Conservation (phyloP, 2,329 filamentous ascomycete genomes). For the Penicillium sp. region DNA sequence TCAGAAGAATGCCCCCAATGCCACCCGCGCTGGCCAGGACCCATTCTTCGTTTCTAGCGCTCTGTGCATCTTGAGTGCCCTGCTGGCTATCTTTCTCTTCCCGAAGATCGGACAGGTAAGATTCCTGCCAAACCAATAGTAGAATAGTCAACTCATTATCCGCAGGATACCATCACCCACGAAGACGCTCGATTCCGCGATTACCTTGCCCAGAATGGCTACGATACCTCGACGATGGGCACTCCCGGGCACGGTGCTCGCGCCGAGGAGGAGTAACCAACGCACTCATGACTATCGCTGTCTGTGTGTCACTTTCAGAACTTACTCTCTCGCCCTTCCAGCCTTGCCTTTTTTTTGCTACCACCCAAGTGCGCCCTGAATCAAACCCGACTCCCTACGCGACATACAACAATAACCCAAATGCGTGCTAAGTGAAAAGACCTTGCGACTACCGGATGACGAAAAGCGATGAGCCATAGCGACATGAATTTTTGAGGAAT, state of each 20-base stretch:
- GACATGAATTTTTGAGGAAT: slow-evolving; percentile 5
- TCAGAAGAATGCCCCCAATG: slow-evolving; percentile 58
- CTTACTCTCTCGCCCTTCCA: not conserved
- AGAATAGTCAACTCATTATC: not conserved
- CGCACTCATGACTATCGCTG: not conserved
- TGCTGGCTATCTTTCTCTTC: slow-evolving; percentile 67
- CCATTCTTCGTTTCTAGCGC: slow-evolving; percentile 85
- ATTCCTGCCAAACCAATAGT: not conserved
- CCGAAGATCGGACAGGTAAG: slow-evolving; percentile 69
- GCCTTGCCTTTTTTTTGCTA: not conserved
- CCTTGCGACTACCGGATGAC: slow-evolving; percentile 9
- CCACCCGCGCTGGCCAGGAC: slow-evolving; percentile 71
- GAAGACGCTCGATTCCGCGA: slow-evolving; percentile 78
- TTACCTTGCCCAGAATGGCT: slow-evolving; percentile 75
- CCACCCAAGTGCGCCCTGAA: slow-evolving; percentile 1
- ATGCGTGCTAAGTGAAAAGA: slow-evolving; percentile 5
- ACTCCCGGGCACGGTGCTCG: slow-evolving; percentile 22
- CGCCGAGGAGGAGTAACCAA: not conserved
- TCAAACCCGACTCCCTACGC: slow-evolving; percentile 16
- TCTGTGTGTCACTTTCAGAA: not conserved
- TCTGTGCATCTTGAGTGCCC: slow-evolving; percentile 75
- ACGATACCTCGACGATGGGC: slow-evolving; percentile 68
- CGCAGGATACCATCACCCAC: slow-evolving; percentile 74
- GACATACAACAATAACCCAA: slow-evolving; percentile 4
- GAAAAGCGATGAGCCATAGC: slow-evolving; percentile 8